Conservation (phyloP, 2,329 filamentous ascomycete species). For the Onygenales sp. region DNA sequence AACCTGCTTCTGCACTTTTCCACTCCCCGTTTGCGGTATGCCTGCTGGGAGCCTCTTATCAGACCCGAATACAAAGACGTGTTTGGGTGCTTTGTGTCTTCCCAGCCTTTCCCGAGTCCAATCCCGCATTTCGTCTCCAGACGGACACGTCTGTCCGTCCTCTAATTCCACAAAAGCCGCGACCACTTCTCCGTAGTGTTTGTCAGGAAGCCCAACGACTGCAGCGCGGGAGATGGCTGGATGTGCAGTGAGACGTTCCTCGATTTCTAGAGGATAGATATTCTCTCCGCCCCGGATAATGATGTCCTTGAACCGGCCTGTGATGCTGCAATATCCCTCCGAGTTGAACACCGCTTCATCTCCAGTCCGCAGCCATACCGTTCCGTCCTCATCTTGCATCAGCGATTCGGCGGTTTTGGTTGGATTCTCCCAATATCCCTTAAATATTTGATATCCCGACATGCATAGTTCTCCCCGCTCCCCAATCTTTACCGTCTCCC, state of each 20-base stretch:
- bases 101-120: conserved; percentile 56
- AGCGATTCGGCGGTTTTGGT: conserved; percentile 67
- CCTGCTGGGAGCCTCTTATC: conserved; percentile 38
- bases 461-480: conserved; percentile 66
- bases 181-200: conserved; percentile 66
- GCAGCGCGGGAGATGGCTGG: conserved; percentile 53
- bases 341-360: conserved; percentile 45
- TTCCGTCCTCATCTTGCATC: conserved; percentile 50
- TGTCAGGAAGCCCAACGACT: conserved; percentile 60
- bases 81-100: conserved; percentile 58
- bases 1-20: conserved; percentile 58
- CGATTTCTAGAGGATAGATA: conserved; percentile 64
- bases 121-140: conserved; percentile 47
- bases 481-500: conserved; percentile 58
- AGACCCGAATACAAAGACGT: conserved; percentile 68
- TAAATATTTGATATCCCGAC: conserved; percentile 62
- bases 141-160: conserved; percentile 28
- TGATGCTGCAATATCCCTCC: conserved; percentile 62
- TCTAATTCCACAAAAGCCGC: conserved; percentile 47
- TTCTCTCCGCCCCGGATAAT: conserved; percentile 70
- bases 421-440: conserved; percentile 55
- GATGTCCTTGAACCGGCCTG: conserved; percentile 69
- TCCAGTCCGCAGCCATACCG: conserved; percentile 57
- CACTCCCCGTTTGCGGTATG: conserved; percentile 60
- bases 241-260: conserved; percentile 60